Base-by-base conservation (phyloP, 129 eudicot genomes). In the Helichrysum umbraculigerum region DNA sequence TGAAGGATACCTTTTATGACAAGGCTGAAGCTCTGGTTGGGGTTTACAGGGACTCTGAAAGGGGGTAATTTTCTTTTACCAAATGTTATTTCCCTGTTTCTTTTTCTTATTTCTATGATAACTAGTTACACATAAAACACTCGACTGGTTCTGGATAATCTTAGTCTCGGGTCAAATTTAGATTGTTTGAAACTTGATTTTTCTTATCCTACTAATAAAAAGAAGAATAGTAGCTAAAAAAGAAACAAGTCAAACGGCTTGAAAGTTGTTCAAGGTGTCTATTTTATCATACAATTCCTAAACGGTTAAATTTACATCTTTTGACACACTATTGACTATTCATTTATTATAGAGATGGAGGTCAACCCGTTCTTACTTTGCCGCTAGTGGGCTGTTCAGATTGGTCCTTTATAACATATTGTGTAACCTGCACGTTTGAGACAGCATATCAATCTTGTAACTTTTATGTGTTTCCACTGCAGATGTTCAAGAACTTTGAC, bases 11-110 rank as follows among this genome's bases (percentile, higher is more conserved):
- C 79, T 95, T 95, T 78, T 95, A 91, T 81, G 97, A 95, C 84
- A 95, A 95, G 85, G 99, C 99, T 71, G 96, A 95, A 85, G 97
- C 96, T 75, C 58, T 95, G 84, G 94, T 95, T 76, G 99, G 99
- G 37, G 99, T 95, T 52, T 95, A 83, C 79, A 83, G 97, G 78
- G 99, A 95, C 78, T 81, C 97, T 35, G 96, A 89, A 20, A 80
- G 83, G 80, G 81, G 92, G 99, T 89, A 67, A 72, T 74, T 44
- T n/a, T 65, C 15, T 68, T 8, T 10, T 7, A 14, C 12, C 41
- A 58, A 21, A 50, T 72, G 22, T 14, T 25, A 37, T 15, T 21
- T 20, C 17, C 0, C 17, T 10, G 0, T 34, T 58, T n/a, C 0
- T 7, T 51, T 25, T 25, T 17, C 16, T 39, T 12, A 11, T 25